A percentile compares a stretch with the other conserved stretches of the same genome.
phyloP scores from a whole-genome alignment of 345 rosid species.

The Pistacia integerrima region DNA sequence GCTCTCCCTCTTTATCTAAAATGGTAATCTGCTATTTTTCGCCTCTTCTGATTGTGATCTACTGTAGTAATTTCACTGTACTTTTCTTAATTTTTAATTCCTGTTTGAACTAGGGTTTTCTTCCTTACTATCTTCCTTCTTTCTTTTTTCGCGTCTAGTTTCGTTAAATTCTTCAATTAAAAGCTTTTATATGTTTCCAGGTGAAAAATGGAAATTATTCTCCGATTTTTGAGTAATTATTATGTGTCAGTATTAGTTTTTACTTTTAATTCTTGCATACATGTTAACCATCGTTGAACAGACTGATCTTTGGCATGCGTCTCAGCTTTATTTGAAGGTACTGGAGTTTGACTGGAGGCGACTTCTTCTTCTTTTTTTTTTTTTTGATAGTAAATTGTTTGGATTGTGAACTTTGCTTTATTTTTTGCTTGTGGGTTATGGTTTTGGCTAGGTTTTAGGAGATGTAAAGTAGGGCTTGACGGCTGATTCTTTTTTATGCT shows the following conservation, averaged over 20 bases:
- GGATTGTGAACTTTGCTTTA: neutral
- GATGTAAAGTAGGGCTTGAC: neutral
- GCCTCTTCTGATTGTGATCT: neutral
- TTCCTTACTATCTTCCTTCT: neutral
- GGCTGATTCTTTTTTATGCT: neutral
- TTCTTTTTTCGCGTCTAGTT: neutral
- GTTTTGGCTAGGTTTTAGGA: neutral
- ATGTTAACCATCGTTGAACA: neutral
- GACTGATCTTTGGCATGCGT: neutral
- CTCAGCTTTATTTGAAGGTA: neutral
- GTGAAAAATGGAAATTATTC: neutral
- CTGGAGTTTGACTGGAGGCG: neutral
- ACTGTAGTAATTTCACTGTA: neutral
- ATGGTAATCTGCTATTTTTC: neutral
- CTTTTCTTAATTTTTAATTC: neutral
- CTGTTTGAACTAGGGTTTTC: conserved; percentile 8
- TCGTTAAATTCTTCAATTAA: neutral
- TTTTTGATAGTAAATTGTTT: neutral
- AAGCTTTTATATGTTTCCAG: neutral
- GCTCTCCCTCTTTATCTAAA: neutral
- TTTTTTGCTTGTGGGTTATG: neutral
- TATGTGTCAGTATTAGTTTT: neutral
- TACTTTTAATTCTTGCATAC: neutral
- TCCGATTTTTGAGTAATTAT: neutral
- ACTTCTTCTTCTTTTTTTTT: neutral